Conservation (phyloP, 2,329 filamentous ascomycete species). For the Teratosphaeria gauchensis region DNA sequence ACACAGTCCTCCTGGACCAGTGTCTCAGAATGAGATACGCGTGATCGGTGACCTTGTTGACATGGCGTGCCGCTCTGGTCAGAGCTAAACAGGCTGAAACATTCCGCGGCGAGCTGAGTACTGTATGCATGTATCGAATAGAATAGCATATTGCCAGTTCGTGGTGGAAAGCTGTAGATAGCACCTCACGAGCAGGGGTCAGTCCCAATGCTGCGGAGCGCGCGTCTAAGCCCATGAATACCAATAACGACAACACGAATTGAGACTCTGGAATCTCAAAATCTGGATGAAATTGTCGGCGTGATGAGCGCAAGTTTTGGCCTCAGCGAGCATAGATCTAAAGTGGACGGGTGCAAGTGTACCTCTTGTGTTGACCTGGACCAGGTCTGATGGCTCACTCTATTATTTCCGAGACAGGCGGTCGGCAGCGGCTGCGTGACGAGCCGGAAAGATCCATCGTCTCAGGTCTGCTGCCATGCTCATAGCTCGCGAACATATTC, state of each 20-base stretch:
- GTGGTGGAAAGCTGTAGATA: neutral
- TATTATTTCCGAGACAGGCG: neutral
- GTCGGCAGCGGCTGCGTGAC: neutral
- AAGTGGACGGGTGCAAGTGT: too few species aligned
- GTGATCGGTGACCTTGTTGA: neutral
- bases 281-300: neutral
- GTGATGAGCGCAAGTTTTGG: neutral
- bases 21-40: neutral
- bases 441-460: neutral
- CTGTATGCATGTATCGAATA: neutral
- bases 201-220: neutral
- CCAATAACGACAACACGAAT: neutral
- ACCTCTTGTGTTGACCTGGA: neutral
- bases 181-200: neutral
- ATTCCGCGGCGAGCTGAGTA: neutral
- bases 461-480: too few species aligned
- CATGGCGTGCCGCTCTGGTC: neutral
- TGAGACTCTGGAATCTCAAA: neutral
- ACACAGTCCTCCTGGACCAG: neutral
- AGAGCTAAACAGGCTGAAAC: neutral
- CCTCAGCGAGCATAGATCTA: too few species aligned
- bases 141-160: neutral
- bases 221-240: too few species aligned
- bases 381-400: neutral
- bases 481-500: too few species aligned